These are phyloP conservation scores for Sodiomyces alkalinus DNA, from an alignment of 2,329 filamentous ascomycete species.

Conservation along the genomic window DNA sequence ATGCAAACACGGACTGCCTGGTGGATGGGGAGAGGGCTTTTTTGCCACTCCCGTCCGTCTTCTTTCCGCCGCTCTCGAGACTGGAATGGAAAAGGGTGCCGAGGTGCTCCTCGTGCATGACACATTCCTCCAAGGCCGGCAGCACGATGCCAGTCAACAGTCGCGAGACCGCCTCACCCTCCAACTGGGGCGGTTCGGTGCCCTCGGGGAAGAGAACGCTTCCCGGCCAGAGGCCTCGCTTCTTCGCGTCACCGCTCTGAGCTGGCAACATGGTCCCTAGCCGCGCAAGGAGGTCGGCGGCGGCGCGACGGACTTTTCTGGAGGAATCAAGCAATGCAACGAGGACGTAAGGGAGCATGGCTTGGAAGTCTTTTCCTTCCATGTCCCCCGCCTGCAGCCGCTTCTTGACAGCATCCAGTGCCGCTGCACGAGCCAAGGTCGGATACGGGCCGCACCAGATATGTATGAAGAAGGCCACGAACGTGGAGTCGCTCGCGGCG, in stretches of 20 bases:
- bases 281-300: conserved; percentile 49
- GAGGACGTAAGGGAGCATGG: conserved; percentile 68
- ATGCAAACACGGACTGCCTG: conserved; percentile 51
- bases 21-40: conserved; percentile 41
- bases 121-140: conserved; percentile 69
- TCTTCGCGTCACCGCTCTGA: conserved; percentile 23
- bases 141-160: conserved; percentile 53
- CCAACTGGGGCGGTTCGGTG: conserved; percentile 40
- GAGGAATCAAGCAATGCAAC: conserved; percentile 61
- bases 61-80: conserved; percentile 37
- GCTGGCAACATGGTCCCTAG: conserved; percentile 33
- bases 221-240: conserved; percentile 41
- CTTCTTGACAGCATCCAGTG: conserved; percentile 49
- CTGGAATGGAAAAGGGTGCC: conserved; percentile 43
- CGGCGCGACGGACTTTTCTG: conserved; percentile 60
- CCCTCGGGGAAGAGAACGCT: conserved; percentile 48
- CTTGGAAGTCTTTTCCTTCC: conserved; percentile 52
- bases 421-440: conserved; percentile 50
- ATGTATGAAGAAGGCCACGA: conserved; percentile 60
- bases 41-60: conserved; percentile 37
- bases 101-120: conserved; percentile 63
- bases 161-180: conserved; percentile 38
- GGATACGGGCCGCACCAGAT: conserved; percentile 62
- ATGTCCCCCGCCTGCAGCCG: conserved; percentile 36
- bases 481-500: conserved; percentile 47